Base-by-base conservation (phyloP, 2,329 filamentous ascomycete genomes). In the Pseudogymnoascus destructans region DNA sequence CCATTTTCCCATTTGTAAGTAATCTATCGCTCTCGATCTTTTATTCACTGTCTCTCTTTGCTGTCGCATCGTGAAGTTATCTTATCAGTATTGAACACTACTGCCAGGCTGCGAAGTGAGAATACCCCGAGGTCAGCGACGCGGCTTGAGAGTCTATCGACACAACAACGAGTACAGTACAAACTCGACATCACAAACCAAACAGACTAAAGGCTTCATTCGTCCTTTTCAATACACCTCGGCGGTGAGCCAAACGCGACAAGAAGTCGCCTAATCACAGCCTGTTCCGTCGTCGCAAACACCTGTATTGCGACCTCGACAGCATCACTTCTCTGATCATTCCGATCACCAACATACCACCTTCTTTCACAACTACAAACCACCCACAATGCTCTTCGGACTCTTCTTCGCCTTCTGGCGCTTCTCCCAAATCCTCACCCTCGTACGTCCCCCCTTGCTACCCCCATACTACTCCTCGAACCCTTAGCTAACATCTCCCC, bases 331-430 rank as follows among this genome's bases (percentile, higher is more conserved):
- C 7, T 46, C 38, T 19, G 38, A n/a, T 46, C 38, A 46, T n/a
- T 46, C 38, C 38, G 38, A 46, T 46, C 38, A 46, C 38, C 38
- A 46, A 46, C 38, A 46, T n/a, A 46, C 19, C 19, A 46, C 38
- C 38, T 6, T 25, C 38, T 46, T 46, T 23, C 11, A 46, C 5
- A 46, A n/a, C 3, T 5, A 55, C 49, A 55, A 30, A 17, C 25
- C 49, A 30, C n/a, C 6, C 57, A 36, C 32, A 25, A 40, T 85
- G 82, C 62, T 84, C 46, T 84, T 83, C 72, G 80, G 79, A 63
- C 68, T 85, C 62, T 73, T 83, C 64, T 85, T 85, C 71, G 74
- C 80, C 70, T 79, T 78, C 64, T 82, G 78, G 74, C 79, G 82
- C 64, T 76, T 84, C 65, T 66, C 76, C 65, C 76, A 85, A 70